These are phyloP conservation scores for Picea glauca DNA, from an alignment of 75 land plant species.

Conservation along the genomic window DNA sequence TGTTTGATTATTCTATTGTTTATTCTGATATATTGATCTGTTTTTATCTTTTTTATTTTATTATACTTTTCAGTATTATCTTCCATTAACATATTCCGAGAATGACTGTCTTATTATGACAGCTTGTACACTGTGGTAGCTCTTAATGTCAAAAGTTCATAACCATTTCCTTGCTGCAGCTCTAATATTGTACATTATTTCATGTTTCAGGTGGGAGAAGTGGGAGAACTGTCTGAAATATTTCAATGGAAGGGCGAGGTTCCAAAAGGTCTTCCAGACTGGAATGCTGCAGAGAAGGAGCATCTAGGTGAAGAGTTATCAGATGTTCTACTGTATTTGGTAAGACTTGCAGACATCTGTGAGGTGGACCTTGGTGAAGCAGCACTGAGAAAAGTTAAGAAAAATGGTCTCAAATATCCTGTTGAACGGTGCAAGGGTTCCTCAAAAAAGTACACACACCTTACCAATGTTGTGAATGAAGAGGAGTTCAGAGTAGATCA, in stretches of 20 bases:
- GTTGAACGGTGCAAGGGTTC: slow-evolving; percentile 55
- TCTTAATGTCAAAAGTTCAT: background rate
- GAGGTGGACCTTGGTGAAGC: slow-evolving; percentile 62
- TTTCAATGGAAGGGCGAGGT: slow-evolving; percentile 71
- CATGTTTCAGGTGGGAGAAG: slow-evolving; percentile 44
- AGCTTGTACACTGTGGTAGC: too few species aligned
- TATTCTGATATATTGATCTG: background rate
- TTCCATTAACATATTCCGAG: background rate
- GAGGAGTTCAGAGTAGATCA: too few species aligned
- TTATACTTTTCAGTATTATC: background rate
- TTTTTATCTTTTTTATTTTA: background rate
- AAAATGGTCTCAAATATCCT: slow-evolving; percentile 68
- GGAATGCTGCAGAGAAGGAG: slow-evolving; percentile 47
- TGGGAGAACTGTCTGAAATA: slow-evolving; percentile 60
- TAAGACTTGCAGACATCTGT: slow-evolving; percentile 68
- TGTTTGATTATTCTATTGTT: too few species aligned
- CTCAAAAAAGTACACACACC: slow-evolving; percentile 28
- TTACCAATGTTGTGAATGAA: background rate
- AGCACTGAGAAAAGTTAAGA: slow-evolving; percentile 42
- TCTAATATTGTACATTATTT: slow-evolving; percentile 1
- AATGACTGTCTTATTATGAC: too few species aligned
- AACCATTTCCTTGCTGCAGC: background rate
- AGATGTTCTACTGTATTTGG: slow-evolving; percentile 62
- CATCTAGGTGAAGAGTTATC: slow-evolving; percentile 62
- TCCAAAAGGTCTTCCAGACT: slow-evolving; percentile 43